Base-by-base conservation (phyloP, 805 yeast genomes). In the Tetrapisispora namnaoensis region DNA sequence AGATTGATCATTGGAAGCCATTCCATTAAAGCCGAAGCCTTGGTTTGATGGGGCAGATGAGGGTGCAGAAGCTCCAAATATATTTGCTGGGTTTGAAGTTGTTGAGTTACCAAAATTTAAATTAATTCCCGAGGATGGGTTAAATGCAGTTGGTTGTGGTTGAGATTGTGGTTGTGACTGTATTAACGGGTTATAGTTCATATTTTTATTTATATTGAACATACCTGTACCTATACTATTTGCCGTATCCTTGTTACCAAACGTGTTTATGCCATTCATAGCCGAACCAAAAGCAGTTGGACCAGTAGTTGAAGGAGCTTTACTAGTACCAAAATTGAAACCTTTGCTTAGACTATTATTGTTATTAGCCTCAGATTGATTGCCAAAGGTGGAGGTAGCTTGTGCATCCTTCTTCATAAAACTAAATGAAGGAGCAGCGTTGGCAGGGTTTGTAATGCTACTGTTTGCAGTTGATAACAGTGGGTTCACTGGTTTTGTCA, bases 61-160 rank as follows among this genome's bases (percentile, higher is more conserved):
- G 28, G 53, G 34, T 20, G 48, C 39, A 41, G 48, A 40, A 14
- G 47, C 42, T 44, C 37, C 49, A 46, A 61, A 60, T 4, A 61
- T 50, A n/a, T 53, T 50, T 6, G 57, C 56, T 21, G 63, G 64
- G 43, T 56, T 54, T 3, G 51, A 47, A 10, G 45, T 38, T 6
- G 51, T 45, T 1, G 49, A 50, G 38, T 47, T 52, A 14, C 59
- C 60, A 47, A 63, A 63, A 45, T 62, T 61, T 28, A 63, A 36
- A 46, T 63, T 61, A 4, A 56, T 55, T 22, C 57, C 52, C 18
- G 46, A 44, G 3, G 65, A 59, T 27, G 68, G 68, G 39, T 40
- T 34, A 27, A 55, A 55, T 20, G 37, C 17, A 14, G 41, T 3
- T 11, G 43, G 37, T 28, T 37, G 53, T n/a, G 36, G 50, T 34